Conservation (phyloP, 106 monocot species). For the Posidonia australis region DNA sequence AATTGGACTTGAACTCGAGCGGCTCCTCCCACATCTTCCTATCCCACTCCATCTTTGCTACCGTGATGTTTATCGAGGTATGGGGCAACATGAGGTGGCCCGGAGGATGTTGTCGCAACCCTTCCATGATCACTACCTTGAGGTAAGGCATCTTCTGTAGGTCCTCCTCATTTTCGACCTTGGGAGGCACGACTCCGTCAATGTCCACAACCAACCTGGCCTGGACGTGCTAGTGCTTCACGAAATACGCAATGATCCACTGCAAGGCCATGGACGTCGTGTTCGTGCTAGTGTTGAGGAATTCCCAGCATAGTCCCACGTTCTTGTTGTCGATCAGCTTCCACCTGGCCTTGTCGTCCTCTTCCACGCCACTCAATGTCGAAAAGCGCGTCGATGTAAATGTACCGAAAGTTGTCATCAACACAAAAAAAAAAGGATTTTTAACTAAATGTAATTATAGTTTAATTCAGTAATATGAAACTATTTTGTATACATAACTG, state of each 20-base stretch:
- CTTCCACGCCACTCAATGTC: conserved; percentile 3
- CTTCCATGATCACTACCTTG: conserved; percentile 20
- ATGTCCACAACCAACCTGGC: conserved; percentile 5
- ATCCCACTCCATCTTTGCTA: conserved; percentile 11
- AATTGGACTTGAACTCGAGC: conserved; percentile 14
- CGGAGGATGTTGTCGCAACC: conserved; percentile 14
- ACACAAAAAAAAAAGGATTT: no score
- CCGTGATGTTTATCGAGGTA: conserved; percentile 5
- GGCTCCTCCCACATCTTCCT: conserved; percentile 12
- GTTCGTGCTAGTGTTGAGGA: conserved; percentile 13
- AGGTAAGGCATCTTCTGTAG: conserved; percentile 13
- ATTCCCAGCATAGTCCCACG: conserved; percentile 12
- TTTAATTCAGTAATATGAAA: no score
- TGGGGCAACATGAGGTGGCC: conserved; percentile 9
- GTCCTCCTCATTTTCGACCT: conserved; percentile 2
- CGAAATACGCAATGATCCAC: conserved; percentile 22
- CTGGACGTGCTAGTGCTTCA: conserved; percentile 13
- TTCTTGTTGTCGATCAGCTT: conserved; percentile 18
- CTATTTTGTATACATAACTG: no score
- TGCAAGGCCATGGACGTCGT: conserved; percentile 16
- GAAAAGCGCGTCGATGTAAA: conserved; percentile 16
- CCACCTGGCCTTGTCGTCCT: conserved; percentile 6
- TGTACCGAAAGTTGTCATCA: not conserved
- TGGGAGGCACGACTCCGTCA: not conserved
- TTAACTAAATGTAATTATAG: no score